A percentile compares a stretch with the other conserved stretches of the same genome.
These are phyloP conservation scores for Colletotrichum graminicola DNA, from an alignment of 2,329 filamentous ascomycete genomes.

Conservation along the genomic window DNA sequence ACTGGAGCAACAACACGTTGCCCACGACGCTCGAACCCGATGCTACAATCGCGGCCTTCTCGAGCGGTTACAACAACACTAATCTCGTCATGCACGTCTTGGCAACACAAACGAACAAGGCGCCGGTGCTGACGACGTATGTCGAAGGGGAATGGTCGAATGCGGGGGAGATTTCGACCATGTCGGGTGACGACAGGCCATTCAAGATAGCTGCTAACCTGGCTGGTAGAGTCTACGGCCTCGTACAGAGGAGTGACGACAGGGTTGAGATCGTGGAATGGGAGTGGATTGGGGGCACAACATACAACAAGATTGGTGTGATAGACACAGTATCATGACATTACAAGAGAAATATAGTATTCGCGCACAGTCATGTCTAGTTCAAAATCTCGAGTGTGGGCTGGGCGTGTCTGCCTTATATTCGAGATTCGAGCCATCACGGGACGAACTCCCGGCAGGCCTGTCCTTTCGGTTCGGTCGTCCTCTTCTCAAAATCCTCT, in stretches of 20 bases:
- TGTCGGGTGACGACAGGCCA: conserved; percentile 33
- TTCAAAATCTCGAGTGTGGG: no score
- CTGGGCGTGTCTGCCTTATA: no score
- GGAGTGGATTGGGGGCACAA: conserved; percentile 42
- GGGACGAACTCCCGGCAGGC: no score
- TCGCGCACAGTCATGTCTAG: no score
- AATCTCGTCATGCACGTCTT: conserved; percentile 37
- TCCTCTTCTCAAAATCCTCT: no score
- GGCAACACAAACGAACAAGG: conserved; percentile 9
- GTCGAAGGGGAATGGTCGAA: conserved; percentile 29
- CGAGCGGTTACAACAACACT: conserved; percentile 32
- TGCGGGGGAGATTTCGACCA: conserved; percentile 16
- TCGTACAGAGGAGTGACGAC: conserved; percentile 16
- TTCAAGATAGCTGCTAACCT: conserved; percentile 33
- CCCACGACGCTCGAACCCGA: conserved; percentile 23
- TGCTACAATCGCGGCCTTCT: conserved; percentile 33
- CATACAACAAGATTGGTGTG: conserved; percentile 36
- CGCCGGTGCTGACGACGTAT: conserved; percentile 21
- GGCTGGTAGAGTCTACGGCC: conserved; percentile 37
- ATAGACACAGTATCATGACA: conserved; percentile 25
- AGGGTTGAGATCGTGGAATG: conserved; percentile 39
- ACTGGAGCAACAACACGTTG: conserved; percentile 24
- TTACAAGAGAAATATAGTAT: no score
- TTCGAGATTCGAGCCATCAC: no score
- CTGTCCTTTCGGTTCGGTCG: no score